Percentiles rank a stretch among this genome's conserved stretches.
Conservation (phyloP, 192 early-diverging fungal species). For the Coemansia sp. region DNA sequence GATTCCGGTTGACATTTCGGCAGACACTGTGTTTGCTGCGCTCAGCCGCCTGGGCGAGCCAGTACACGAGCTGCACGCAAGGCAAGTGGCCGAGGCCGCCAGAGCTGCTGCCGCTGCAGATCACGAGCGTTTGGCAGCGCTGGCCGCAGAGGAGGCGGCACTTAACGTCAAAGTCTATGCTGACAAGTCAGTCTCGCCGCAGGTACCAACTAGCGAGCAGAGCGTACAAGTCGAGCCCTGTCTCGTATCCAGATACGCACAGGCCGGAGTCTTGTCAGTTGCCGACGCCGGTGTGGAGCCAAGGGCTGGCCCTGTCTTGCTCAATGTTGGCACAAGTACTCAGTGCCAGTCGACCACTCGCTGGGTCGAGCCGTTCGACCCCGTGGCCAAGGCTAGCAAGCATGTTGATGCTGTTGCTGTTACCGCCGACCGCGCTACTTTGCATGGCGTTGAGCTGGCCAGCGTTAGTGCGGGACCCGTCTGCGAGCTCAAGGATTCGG, state of each 20-base stretch:
- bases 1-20: conserved; percentile 33
- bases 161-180: conserved; percentile 28
- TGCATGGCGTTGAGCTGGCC: conserved; percentile 17
- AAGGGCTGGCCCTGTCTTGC: conserved; percentile 13
- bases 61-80: conserved; percentile 36
- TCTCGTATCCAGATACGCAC: conserved; percentile 15
- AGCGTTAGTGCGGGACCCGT: conserved; percentile 23
- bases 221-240: conserved; percentile 38
- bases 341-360: conserved; percentile 18
- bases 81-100: conserved; percentile 30
- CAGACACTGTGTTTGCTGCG: conserved; percentile 32
- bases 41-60: conserved; percentile 42
- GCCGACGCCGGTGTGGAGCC: conserved; percentile 34
- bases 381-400: conserved; percentile 22
- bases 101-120: conserved; percentile 35
- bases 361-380: conserved; percentile 50
- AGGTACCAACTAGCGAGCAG: conserved; percentile 23
- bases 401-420: conserved; percentile 6
- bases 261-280: conserved; percentile 20
- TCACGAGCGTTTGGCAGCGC: conserved; percentile 24
- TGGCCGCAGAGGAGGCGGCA: conserved; percentile 33
- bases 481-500: conserved; percentile 11
- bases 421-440: conserved; percentile 18
- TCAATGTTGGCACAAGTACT: conserved; percentile 22
- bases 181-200: conserved; percentile 32